phyloP scores from a whole-genome alignment of 1,139 yeast genomes.

The Hemisphaericaspora xylofermentans region DNA sequence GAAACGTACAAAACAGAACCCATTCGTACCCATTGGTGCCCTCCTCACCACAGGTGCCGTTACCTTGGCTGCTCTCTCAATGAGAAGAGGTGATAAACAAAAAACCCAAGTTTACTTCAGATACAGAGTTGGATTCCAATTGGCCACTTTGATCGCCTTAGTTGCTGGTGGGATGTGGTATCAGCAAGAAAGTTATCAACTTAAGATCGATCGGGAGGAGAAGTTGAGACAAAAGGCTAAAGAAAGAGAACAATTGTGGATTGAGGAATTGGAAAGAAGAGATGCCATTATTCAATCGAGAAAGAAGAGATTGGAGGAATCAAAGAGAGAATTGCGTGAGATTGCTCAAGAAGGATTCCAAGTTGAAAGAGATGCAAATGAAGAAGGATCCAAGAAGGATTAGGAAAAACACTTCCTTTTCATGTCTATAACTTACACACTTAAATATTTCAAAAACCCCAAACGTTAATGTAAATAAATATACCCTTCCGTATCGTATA shows the following conservation, averaged over 20 bases:
- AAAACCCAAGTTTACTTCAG: constrained; percentile 85
- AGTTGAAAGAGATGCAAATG: constrained; percentile 17
- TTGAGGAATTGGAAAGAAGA: constrained; percentile 83
- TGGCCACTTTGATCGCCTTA: constrained; percentile 75
- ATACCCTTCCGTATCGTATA: no score
- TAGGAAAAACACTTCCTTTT: no score
- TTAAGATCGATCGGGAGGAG: constrained; percentile 58
- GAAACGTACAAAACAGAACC: constrained; percentile 62
- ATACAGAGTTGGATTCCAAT: constrained; percentile 87
- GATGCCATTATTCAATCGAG: constrained; percentile 71
- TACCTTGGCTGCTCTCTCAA: constrained; percentile 70
- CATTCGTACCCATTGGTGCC: constrained; percentile 79
- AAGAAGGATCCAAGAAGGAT: background rate
- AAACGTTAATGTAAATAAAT: background rate
- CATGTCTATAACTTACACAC: background rate
- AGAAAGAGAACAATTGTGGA: constrained; percentile 83
- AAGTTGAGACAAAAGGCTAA: constrained; percentile 72
- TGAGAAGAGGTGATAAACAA: constrained; percentile 67
- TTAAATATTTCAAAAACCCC: no score
- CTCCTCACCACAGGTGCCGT: constrained; percentile 81
- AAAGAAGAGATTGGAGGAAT: constrained; percentile 45
- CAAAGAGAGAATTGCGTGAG: constrained; percentile 36
- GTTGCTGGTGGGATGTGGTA: constrained; percentile 74
- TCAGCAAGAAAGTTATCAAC: constrained; percentile 43
- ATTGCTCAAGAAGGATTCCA: constrained; percentile 44